Evolutionary conservation across 441 rosid genomes (phyloP).

Genomic region (Arabidopsis hybrid): DNA sequence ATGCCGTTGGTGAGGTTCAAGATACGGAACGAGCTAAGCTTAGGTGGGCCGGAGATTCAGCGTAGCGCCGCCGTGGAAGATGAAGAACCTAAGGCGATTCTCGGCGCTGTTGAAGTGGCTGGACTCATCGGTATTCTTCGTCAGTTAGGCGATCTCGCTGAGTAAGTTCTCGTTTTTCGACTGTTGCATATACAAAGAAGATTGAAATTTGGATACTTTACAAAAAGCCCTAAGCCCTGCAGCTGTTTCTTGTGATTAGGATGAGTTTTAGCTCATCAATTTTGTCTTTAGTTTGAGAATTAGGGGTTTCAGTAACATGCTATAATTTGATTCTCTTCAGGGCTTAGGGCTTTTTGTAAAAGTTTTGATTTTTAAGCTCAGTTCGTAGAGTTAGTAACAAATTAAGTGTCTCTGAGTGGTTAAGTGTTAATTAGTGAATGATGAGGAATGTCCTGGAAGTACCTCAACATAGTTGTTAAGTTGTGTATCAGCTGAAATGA

Average conservation of each 20-base stretch:
- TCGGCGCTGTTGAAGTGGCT: constrained; percentile 85
- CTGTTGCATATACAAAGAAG: not conserved
- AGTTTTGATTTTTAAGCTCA: constrained; percentile 13
- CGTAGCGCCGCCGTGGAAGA: constrained; percentile 51
- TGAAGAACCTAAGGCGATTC: constrained; percentile 89
- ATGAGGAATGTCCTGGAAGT: not conserved
- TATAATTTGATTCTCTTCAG: constrained; percentile 5
- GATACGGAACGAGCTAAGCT: constrained; percentile 78
- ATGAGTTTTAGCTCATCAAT: constrained; percentile 21
- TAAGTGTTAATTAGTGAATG: not conserved
- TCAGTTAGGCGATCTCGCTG: constrained; percentile 97
- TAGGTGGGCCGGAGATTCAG: constrained; percentile 75
- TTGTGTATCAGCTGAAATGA: constrained; percentile 6
- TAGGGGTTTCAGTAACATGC: constrained; percentile 10
- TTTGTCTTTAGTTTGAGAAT: not conserved
- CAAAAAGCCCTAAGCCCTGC: no score
- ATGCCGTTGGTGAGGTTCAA: constrained; percentile 90
- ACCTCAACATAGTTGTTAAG: constrained; percentile 1
- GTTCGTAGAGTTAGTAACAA: not conserved
- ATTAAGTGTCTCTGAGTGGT: not conserved
- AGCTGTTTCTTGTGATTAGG: constrained; percentile 16
- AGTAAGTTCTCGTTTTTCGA: constrained; percentile 55
- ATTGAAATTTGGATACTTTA: not conserved
- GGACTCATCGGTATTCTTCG: constrained; percentile 99
- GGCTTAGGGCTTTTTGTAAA: constrained; percentile 32